phyloP scores from a whole-genome alignment of 805 yeast species.

The Myxozyma lipomycoides region DNA sequence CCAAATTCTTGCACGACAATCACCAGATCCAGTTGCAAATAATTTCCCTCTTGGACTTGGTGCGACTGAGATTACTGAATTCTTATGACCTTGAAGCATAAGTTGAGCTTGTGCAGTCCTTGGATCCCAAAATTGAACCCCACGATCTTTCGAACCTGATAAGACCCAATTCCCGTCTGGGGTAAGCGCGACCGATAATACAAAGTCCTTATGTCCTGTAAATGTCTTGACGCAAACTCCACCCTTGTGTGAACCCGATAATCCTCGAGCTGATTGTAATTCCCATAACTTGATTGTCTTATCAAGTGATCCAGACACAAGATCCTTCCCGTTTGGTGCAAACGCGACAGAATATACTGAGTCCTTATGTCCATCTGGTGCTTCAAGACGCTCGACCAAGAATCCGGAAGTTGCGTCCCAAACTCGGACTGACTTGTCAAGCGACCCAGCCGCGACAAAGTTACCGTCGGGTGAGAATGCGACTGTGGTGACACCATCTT shows the following conservation, averaged over 20 bases:
- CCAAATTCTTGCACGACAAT: conserved; percentile 97
- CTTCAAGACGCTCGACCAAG: conserved; percentile 85
- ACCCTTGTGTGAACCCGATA: conserved; percentile 39
- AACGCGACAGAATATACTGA: conserved; percentile 93
- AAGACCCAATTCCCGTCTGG: conserved; percentile 88
- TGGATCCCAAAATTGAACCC: conserved; percentile 96
- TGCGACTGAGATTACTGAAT: conserved; percentile 90
- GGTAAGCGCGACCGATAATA: conserved; percentile 86
- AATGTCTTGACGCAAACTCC: conserved; percentile 80
- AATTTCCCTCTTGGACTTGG: conserved; percentile 83
- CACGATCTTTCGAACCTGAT: conserved; percentile 95
- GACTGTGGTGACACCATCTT: conserved; percentile 97
- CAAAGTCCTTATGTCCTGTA: conserved; percentile 95
- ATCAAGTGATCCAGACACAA: conserved; percentile 92
- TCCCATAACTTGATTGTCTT: conserved; percentile 96
- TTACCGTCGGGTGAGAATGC: conserved; percentile 95
- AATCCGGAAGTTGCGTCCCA: conserved; percentile 95
- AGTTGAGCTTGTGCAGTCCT: conserved; percentile 83
- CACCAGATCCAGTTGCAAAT: conserved; percentile 97
- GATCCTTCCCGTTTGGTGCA: conserved; percentile 84
- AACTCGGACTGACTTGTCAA: conserved; percentile 91
- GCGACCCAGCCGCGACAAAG: conserved; percentile 91
- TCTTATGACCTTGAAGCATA: conserved; percentile 95
- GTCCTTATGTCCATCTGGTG: conserved; percentile 94
- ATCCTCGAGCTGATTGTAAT: conserved; percentile 51